Base-by-base conservation (phyloP, 2,329 filamentous ascomycete genomes). In the Penicillium nordicum region DNA sequence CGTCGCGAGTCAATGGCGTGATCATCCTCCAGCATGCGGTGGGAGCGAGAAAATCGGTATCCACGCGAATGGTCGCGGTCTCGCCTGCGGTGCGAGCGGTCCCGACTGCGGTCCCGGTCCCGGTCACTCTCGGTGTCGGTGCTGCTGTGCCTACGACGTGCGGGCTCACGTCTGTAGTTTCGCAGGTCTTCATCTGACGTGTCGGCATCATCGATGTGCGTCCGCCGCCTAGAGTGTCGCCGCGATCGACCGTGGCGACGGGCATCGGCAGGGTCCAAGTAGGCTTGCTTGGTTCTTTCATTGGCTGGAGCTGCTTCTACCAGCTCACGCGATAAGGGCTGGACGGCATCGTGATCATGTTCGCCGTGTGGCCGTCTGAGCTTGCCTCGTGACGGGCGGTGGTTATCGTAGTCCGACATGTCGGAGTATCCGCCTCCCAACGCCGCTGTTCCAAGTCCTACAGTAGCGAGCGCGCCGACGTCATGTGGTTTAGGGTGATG, bases 341-440 rank as follows among this genome's bases (percentile, higher is more conserved):
- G 52, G 5, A 57, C 44, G 11, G 60, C 36, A 40, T 64, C 58
- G 29, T 57, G 49, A 18, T 63, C 63, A 21, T 51, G 45, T n/a
- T 67, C 69, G 16, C 58, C 60, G 16, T 66, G 64, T 2, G 38
- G 2, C 23, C 59, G 65, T 54, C 66, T 62, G 25, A 64, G 66
- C 18, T 64, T 66, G 25, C 59, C 61, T 44, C 64, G 43, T 14
- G 45, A 57, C 3, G 64, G 50, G 16, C 63, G 60, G 25, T 58
- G 29, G 4, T 43, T 63, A 23, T 72, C 69, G 50, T 64, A 66
- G 21, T 73, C 69, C 11, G 63, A 64, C 44, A 70, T 63, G 47
- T 74, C 69, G 2, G 69, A 66, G 59, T 74, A 74, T 10, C 71
- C 72, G 37, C 66, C 68, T 27, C 69, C 72, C 41, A 75, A 53